These are phyloP conservation scores for Ophiostoma australiae DNA, from an alignment of 2,329 filamentous ascomycete species.

Conservation along the genomic window DNA sequence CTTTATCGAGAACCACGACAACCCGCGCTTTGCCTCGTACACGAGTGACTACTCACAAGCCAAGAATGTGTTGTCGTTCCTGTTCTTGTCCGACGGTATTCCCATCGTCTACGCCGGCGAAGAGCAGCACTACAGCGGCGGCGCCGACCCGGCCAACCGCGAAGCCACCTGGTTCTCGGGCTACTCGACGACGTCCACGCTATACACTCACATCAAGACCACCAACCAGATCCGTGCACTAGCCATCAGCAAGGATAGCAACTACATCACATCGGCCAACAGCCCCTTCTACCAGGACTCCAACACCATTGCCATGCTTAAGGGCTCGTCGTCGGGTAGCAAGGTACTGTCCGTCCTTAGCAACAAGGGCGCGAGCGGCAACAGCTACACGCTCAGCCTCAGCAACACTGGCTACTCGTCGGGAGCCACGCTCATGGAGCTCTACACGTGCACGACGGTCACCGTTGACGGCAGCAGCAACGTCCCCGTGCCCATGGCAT, in stretches of 20 bases:
- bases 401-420: slow-evolving; percentile 29
- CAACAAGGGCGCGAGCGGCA: slow-evolving; percentile 31
- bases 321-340: slow-evolving; percentile 27
- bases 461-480: slow-evolving; percentile 37
- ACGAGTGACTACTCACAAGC: slow-evolving; percentile 52
- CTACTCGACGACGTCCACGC: slow-evolving; percentile 43
- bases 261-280: slow-evolving; percentile 27
- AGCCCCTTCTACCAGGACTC: slow-evolving; percentile 29
- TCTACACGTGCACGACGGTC: slow-evolving; percentile 27
- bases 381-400: slow-evolving; percentile 29
- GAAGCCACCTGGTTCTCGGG: slow-evolving; percentile 54
- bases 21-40: slow-evolving; percentile 48
- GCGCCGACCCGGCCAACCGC: slow-evolving; percentile 47
- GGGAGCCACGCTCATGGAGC: slow-evolving; percentile 30
- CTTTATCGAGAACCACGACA: slow-evolving; percentile 58
- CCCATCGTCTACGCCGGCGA: slow-evolving; percentile 63
- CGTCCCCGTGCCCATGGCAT: slow-evolving; percentile 42
- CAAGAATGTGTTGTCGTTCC: slow-evolving; percentile 56
- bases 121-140: slow-evolving; percentile 55
- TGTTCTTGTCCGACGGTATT: slow-evolving; percentile 41
- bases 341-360: slow-evolving; percentile 32
- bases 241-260: slow-evolving; percentile 28
- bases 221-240: slow-evolving; percentile 32
- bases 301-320: slow-evolving; percentile 32
- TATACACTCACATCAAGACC: slow-evolving; percentile 46